Percentiles rank a stretch among this genome's conserved stretches.
Evolutionary conservation across 2,329 filamentous ascomycete species (phyloP).

Genomic region (Ascochyta koolunga): DNA sequence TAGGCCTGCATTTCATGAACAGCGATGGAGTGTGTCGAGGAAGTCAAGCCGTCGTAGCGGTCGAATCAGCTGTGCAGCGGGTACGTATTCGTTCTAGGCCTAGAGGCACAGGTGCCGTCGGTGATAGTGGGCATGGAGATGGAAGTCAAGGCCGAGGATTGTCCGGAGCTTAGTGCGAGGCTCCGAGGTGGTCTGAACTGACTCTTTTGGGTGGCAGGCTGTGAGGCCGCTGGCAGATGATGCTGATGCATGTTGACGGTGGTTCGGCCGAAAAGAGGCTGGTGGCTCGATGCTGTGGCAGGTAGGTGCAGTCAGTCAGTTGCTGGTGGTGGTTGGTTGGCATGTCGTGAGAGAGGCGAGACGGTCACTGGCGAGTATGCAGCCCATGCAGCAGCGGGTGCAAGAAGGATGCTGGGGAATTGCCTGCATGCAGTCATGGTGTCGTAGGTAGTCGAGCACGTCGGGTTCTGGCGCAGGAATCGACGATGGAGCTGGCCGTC

Average conservation of each 20-base stretch:
- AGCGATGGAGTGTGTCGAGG: too few species aligned
- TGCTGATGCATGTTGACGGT: background rate
- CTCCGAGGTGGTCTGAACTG: too few species aligned
- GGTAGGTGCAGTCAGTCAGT: background rate
- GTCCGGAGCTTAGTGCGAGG: background rate
- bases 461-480: too few species aligned
- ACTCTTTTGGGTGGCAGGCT: too few species aligned
- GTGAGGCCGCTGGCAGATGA: too few species aligned
- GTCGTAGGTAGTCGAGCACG: background rate
- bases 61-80: background rate
- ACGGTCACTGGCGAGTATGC: background rate
- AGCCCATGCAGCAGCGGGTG: background rate
- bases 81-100: background rate
- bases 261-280: background rate
- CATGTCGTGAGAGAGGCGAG: too few species aligned
- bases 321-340: background rate
- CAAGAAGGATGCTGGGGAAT: background rate
- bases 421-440: background rate
- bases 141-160: background rate
- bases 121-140: background rate
- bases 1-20: too few species aligned
- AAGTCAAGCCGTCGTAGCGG: too few species aligned
- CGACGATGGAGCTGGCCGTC: constrained; percentile 1
- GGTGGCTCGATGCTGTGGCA: background rate
- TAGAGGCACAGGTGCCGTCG: background rate